A percentile compares a stretch with the other conserved stretches of the same genome.
phyloP scores from a whole-genome alignment of 345 rosid genomes.

The Punica granatum region DNA sequence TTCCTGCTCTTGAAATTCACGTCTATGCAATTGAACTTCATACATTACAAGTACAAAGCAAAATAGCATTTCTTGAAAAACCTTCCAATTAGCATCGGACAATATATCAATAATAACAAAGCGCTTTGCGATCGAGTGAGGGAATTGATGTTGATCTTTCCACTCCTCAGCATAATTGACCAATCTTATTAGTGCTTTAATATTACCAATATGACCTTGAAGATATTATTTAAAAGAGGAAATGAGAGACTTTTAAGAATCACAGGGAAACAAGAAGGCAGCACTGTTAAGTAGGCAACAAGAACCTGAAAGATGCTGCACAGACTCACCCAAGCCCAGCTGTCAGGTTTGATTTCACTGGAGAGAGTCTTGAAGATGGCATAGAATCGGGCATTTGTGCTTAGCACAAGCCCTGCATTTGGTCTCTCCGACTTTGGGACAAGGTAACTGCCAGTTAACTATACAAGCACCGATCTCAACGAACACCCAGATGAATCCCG shows the following conservation, averaged over 20 bases:
- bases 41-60: too few species aligned
- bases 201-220: neutral
- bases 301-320: neutral
- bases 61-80: neutral
- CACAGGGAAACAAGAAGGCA: neutral
- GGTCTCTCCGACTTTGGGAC: slow-evolving; percentile 93
- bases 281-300: too few species aligned
- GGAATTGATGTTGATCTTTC: neutral
- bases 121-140: neutral
- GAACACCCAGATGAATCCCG: too few species aligned
- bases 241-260: neutral
- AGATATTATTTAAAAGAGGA: neutral
- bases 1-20: neutral
- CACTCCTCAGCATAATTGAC: neutral
- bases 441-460: slow-evolving; percentile 71
- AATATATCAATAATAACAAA: too few species aligned
- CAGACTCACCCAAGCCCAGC: slow-evolving; percentile 83
- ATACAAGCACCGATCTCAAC: too few species aligned
- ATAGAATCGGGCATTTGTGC: slow-evolving; percentile 90
- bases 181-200: too few species aligned
- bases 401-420: slow-evolving; percentile 81
- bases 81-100: neutral
- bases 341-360: slow-evolving; percentile 56
- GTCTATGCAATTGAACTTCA: neutral
- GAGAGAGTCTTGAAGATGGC: slow-evolving; percentile 72